Evolutionary conservation across 768 basidiomycete genomes (phyloP), one percentile per base, ranked within the genome.

Genomic region (Calocera viscosa): DNA sequence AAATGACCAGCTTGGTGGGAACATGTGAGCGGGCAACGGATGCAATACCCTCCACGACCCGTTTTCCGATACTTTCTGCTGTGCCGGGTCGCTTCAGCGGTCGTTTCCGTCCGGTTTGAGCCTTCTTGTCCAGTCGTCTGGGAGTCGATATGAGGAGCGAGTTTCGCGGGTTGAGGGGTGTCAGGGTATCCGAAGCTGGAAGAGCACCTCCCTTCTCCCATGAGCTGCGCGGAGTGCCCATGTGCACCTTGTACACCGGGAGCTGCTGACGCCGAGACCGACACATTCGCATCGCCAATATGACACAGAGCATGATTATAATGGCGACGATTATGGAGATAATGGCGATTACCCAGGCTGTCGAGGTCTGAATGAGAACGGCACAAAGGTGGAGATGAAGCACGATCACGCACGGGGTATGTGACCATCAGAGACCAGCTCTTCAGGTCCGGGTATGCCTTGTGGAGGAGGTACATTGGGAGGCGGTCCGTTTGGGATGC

Each of bases 1-100:
- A 49, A 14, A 66, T 65, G 49, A 66, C 67, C 3, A 35, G n/a
- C 33, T 17, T 64, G 1, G n/a, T 22, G 2, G 66, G 53, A 19
- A 49, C 53, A 10, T 26, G 26, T 10, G 26, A 10, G 16, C 53
- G 53, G 10, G 14, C 30, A 2, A 32, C 10, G 26, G 30, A 60
- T 5, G 53, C 30, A 11, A 60, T 5, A 16, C 53, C 26, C 11
- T 60, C 30, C 26, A 60, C 26, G 10, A 60, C 26, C 14, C 53
- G 53, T 60, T 32, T 26, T 19, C 53, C 53, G 53, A 60, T 60
- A 19, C 53, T 32, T 26, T 60, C 53, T 32, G 53, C 53, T 3
- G 26, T 60, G 2, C 53, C 30, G 7, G 53, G 53, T 26, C 53
- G 24, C 26, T 60, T 60, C 30, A 16, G 30, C 7, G 53, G 22